A percentile compares a stretch with the other conserved stretches of the same genome.
Evolutionary conservation across 306 rosid species (phyloP).

Genomic region (Phaseolus lunatus): DNA sequence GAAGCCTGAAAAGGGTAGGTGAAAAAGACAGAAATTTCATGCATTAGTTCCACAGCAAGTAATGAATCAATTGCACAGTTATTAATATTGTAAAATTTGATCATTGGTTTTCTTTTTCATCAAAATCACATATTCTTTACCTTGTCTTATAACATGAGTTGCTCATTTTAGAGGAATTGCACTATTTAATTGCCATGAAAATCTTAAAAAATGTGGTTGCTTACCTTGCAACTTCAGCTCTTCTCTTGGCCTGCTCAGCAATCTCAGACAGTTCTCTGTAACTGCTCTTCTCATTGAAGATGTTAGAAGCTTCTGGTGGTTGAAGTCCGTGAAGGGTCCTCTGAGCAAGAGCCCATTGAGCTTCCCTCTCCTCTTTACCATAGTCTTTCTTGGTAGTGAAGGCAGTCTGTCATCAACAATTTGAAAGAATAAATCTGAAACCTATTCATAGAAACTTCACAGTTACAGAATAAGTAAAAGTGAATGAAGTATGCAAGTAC

Average conservation of each 20-base stretch:
- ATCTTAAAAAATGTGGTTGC: not conserved
- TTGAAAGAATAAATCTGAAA: constrained; percentile 24
- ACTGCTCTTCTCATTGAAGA: constrained; percentile 81
- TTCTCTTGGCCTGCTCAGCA: constrained; percentile 96
- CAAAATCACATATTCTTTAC: not conserved
- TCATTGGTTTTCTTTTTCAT: not conserved
- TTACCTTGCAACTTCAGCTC: constrained; percentile 99
- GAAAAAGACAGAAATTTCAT: not conserved
- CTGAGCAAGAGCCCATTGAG: constrained; percentile 99
- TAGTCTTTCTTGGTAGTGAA: constrained; percentile 99
- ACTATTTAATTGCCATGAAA: not conserved
- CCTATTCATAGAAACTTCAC: constrained; percentile 11
- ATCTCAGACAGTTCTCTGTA: constrained; percentile 95
- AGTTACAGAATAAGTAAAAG: not conserved
- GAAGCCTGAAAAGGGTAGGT: constrained; percentile 64
- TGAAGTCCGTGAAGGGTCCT: constrained; percentile 96
- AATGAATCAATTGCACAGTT: not conserved
- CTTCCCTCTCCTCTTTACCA: constrained; percentile 94
- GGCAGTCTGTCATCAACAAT: constrained; percentile 72
- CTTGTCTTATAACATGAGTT: not conserved
- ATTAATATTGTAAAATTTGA: not conserved
- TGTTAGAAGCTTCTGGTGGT: constrained; percentile 67
- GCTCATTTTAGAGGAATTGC: not conserved
- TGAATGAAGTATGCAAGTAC: constrained; percentile 42
- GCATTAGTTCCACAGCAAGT: not conserved